Evolutionary conservation across 2,329 filamentous ascomycete species (phyloP), one percentile per base, ranked within the genome.

Genomic region (Claviceps pusilla): DNA sequence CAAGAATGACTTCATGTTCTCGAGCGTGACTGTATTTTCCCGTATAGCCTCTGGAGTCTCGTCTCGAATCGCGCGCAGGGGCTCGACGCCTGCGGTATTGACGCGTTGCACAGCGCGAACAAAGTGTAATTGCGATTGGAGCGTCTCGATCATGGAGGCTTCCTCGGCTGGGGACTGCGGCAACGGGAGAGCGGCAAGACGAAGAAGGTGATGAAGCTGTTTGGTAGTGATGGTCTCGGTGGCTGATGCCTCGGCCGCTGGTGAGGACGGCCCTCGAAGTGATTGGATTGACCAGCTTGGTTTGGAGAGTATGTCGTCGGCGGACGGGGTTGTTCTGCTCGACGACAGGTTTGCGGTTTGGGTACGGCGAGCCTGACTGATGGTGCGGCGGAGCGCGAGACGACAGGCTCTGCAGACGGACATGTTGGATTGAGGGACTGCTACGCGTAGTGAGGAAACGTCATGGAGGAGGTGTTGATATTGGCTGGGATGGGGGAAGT

Each of bases 201-300:
- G 86, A 41, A 96, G 83, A 10, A 97, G 82, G 67, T 96, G 91
- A 61, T 80, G 82, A 0, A 97, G 78, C 66, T 89, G 83, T 48
- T 79, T 66, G 0, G 81, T 72, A 0, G 84, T 82, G 57, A 94
- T 77, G 55, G 68, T 68, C 51, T 73, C 64, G 62, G 61, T 19
- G 48, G 67, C 6, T 5, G 24, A 14, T 33, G 55, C 7, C 61
- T 62, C 24, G 50, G 66, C 24, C 24, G 50, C 31, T 10, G 55
- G 10, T 43, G 56, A 31, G 28, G 53, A 48, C 14, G 50, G 54
- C 7, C 48, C 52, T 33, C 51, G 74, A 5, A 95, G 80, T 9
- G 86, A 84, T 39, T 80, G 74, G 59, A 94, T 83, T 48, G 90
- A 95, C 90, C 90, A 96, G 50, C 79, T 84, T 28, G 90, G 89